Evolutionary conservation across 2,329 filamentous ascomycete species (phyloP).

Genomic region (Drechslera avenae): DNA sequence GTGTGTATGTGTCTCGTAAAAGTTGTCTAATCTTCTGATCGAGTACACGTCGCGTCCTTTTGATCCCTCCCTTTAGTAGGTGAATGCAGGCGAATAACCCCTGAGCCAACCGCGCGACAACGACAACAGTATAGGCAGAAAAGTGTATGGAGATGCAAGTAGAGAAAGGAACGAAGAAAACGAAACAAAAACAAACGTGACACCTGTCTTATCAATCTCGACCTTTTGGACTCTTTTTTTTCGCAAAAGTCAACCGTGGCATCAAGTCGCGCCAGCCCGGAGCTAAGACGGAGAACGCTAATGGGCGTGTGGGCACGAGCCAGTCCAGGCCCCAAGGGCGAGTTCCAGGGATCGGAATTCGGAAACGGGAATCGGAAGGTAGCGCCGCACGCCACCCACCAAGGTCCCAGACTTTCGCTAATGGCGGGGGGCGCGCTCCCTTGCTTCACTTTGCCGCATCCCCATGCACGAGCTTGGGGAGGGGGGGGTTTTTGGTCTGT

Average conservation of each 20-base stretch:
- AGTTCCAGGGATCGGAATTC: conserved; percentile 16
- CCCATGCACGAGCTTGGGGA: too few relatives aligned
- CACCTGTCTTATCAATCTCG: conserved; percentile 4
- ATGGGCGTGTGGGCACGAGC: background rate
- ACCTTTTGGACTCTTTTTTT: conserved; percentile 1
- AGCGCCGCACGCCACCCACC: conserved; percentile 3
- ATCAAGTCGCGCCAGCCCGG: conserved; percentile 28
- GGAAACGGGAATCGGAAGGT: background rate
- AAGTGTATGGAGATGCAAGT: too few relatives aligned
- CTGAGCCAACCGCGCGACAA: too few relatives aligned
- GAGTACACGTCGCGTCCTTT: background rate
- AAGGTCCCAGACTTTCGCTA: too few relatives aligned
- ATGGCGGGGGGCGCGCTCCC: too few relatives aligned
- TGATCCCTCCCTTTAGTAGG: too few relatives aligned
- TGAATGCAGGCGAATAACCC: too few relatives aligned
- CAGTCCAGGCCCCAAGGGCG: conserved; percentile 8
- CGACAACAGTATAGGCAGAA: background rate
- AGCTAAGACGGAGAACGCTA: conserved; percentile 37
- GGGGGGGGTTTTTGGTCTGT: too few relatives aligned
- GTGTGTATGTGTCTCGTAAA: background rate
- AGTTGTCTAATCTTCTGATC: background rate
- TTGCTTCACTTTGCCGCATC: too few relatives aligned
- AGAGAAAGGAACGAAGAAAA: background rate
- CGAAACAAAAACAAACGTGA: conserved; percentile 3
- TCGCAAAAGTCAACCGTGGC: conserved; percentile 34